A percentile compares a stretch with the other conserved stretches of the same genome.
Evolutionary conservation across 352 stramenopile species (phyloP).

Genomic region (Phytophthora sojae): DNA sequence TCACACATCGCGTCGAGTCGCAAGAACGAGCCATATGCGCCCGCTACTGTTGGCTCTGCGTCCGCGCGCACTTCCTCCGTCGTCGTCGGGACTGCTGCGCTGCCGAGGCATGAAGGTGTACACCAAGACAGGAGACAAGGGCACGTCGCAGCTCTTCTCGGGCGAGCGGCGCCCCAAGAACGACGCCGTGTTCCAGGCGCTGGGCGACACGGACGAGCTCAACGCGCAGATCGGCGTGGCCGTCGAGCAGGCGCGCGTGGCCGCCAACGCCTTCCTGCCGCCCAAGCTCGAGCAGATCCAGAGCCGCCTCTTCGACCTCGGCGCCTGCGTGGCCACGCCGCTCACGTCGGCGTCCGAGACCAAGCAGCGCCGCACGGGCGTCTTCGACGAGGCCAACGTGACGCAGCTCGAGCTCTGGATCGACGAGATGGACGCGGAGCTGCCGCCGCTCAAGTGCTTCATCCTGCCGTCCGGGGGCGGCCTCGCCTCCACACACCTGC

Average conservation of each 20-base stretch:
- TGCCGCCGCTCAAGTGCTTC: slow-evolving; percentile 88
- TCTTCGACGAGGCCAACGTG: slow-evolving; percentile 76
- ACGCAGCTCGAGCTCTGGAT: slow-evolving; percentile 83
- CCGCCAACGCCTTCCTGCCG: slow-evolving; percentile 47
- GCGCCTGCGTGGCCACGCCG: slow-evolving; percentile 89
- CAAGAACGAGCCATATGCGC: slow-evolving; percentile 15
- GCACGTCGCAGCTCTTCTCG: slow-evolving; percentile 92
- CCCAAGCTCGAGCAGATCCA: slow-evolving; percentile 87
- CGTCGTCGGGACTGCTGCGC: not conserved
- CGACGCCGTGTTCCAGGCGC: slow-evolving; percentile 88
- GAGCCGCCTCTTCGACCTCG: slow-evolving; percentile 92
- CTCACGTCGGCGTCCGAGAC: slow-evolving; percentile 63
- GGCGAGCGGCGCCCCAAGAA: slow-evolving; percentile 89
- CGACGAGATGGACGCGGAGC: slow-evolving; percentile 86
- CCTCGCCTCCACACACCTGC: slow-evolving; percentile 83
- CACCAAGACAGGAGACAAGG: slow-evolving; percentile 94
- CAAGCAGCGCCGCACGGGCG: slow-evolving; percentile 69
- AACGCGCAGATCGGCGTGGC: slow-evolving; percentile 83
- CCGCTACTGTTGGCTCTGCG: slow-evolving; percentile 11
- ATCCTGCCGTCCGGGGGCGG: slow-evolving; percentile 86
- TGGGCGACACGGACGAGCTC: slow-evolving; percentile 93
- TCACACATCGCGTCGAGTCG: slow-evolving; percentile 1
- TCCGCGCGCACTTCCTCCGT: not conserved
- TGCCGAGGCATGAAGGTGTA: slow-evolving; percentile 89
- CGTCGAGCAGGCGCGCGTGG: slow-evolving; percentile 56